Evolutionary conservation across 2,329 filamentous ascomycete species (phyloP).

Genomic region (Botrytis byssoidea): DNA sequence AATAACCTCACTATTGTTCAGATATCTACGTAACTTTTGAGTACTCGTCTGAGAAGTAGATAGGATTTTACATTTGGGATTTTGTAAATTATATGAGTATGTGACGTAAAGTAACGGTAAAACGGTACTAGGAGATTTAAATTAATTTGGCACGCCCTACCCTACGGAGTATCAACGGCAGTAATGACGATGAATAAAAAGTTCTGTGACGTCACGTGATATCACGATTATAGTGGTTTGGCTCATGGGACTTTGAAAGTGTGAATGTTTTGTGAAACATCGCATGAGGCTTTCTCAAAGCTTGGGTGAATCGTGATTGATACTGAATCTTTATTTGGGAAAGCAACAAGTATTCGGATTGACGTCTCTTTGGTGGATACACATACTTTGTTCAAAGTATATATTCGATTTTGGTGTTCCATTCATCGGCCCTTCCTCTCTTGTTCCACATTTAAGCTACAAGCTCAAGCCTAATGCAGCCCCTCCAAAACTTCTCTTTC

Average conservation of each 20-base stretch:
- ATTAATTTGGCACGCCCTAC: background rate
- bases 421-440: conserved; percentile 13
- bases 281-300: background rate
- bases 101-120: background rate
- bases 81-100: background rate
- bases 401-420: background rate
- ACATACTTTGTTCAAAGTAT: background rate
- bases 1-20: background rate
- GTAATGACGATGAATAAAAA: background rate
- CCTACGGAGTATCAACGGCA: background rate
- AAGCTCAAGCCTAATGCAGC: background rate
- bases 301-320: background rate
- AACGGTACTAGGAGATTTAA: too few species aligned
- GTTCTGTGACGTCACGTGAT: background rate
- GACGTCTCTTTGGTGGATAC: background rate
- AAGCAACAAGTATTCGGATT: background rate
- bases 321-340: background rate
- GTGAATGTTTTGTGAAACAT: background rate
- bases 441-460: conserved; percentile 17
- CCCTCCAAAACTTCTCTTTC: conserved; percentile 5
- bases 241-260: background rate
- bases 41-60: background rate
- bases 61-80: background rate
- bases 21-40: background rate
- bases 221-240: background rate